These are phyloP conservation scores for Spergularia marina DNA, from an alignment of 148 eudicot species.

Conservation along the genomic window DNA sequence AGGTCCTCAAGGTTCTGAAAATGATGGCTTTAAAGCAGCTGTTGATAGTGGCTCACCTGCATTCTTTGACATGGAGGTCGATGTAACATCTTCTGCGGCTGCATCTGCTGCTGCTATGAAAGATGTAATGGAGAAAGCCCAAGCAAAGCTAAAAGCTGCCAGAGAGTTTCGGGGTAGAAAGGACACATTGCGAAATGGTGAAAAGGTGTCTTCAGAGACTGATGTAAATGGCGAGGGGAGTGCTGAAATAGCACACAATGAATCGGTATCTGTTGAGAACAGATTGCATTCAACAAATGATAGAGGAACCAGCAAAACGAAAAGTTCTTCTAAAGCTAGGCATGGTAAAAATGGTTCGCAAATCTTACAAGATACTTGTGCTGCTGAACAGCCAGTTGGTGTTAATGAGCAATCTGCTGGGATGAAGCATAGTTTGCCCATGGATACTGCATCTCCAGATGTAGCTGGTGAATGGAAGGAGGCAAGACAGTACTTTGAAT, in stretches of 20 bases:
- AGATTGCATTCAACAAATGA: slow-evolving; percentile 28
- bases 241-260: slow-evolving; percentile 15
- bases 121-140: slow-evolving; percentile 67
- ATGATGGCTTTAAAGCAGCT: slow-evolving; percentile 40
- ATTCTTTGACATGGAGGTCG: slow-evolving; percentile 72
- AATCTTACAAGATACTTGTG: slow-evolving; percentile 28
- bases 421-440: slow-evolving; percentile 28
- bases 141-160: slow-evolving; percentile 56
- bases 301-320: slow-evolving; percentile 27
- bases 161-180: slow-evolving; percentile 53
- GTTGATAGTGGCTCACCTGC: slow-evolving; percentile 41
- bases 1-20: slow-evolving; percentile 41
- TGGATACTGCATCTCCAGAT: slow-evolving; percentile 37
- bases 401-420: slow-evolving; percentile 28
- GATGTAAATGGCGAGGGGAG: slow-evolving; percentile 32
- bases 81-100: slow-evolving; percentile 42
- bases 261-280: slow-evolving; percentile 28
- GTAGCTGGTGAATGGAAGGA: slow-evolving; percentile 60
- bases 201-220: slow-evolving; percentile 31
- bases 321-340: slow-evolving; percentile 32
- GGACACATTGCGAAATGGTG: slow-evolving; percentile 35
- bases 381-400: slow-evolving; percentile 23
- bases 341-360: slow-evolving; percentile 23
- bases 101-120: slow-evolving; percentile 57
- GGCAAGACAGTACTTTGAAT: slow-evolving; percentile 60